These are phyloP conservation scores for Thraustotheca clavata DNA, from an alignment of 352 stramenopile species.

Conservation along the genomic window DNA sequence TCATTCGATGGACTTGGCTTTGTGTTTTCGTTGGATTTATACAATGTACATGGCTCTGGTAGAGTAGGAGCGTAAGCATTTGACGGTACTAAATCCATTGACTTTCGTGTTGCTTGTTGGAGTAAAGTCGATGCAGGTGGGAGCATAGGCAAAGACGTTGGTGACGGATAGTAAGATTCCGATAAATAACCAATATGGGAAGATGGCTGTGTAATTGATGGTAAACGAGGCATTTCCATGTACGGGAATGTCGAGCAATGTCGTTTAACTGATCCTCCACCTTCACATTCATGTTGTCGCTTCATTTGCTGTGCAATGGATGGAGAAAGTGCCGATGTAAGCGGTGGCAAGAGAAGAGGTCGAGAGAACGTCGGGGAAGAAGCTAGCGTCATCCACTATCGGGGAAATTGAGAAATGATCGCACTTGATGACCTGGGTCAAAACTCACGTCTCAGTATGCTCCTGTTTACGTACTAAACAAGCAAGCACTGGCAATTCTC, in stretches of 20 bases:
- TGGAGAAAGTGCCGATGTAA: neutral
- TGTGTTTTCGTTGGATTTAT: neutral
- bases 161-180: neutral
- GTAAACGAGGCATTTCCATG: too few relatives aligned
- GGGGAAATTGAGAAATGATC: constrained; percentile 1
- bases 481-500: neutral
- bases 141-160: neutral
- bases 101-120: neutral
- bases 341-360: neutral
- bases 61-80: neutral
- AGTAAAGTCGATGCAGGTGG: neutral
- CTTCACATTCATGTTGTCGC: neutral
- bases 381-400: neutral
- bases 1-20: neutral
- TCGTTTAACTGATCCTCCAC: neutral
- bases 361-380: neutral
- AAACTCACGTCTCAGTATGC: constrained; percentile 5
- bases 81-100: neutral
- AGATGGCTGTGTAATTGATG: too few relatives aligned
- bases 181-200: neutral
- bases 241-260: neutral
- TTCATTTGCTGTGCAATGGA: neutral
- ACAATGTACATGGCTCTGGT: neutral
- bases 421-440: neutral
- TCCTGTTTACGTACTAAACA: neutral